Evolutionary conservation across 2,329 filamentous ascomycete species (phyloP), one percentile per base, ranked within the genome.

Genomic region (Pseudogymnoascus sp.): DNA sequence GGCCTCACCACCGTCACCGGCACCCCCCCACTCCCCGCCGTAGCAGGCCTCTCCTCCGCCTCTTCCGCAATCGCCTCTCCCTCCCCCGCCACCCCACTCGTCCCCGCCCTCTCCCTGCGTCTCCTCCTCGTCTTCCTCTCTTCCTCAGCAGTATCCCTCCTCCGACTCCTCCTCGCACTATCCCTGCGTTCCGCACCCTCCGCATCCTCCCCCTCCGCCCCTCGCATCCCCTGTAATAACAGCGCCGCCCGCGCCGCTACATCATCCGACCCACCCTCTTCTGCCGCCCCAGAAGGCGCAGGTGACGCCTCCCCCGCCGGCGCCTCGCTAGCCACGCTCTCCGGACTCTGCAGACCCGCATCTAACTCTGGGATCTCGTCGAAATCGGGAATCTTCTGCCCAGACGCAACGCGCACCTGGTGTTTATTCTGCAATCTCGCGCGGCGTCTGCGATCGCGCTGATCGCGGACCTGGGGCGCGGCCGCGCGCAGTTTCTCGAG

Each of bases 401-500:
- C 93, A 16, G 89, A 93, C 14, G 93, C 91, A 62, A 97, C 85
- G 66, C 93, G 90, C 34, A 95, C 89, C 76, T 96, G 90, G 73
- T 97, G 91, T 29, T 87, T 83, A 72, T 96, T 93, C 83, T 96
- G 96, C 69, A 97, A 83, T 63, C 93, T 83, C 40, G 93, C 92
- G 68, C 93, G 86, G 64, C 93, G 86, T 67, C 95, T 86, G 69
- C 92, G 86, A 75, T 97, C 95, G 72, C 93, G 85, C 75, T 96
- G 89, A 74, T 97, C 93, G 74, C 90, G 83, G 29, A 90, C 86
- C 77, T 96, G 91, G 31, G 95, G 93, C 63, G 93, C 93, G 1
- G 95, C 95, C 63, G 92, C 93, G 64, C 95, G 89, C 63, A 99
- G 80, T 77, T 97, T 97, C 84, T 97, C 91, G 60, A 99, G 84